Evolutionary conservation across 2,329 filamentous ascomycete species (phyloP), one percentile per base, ranked within the genome.

Genomic region (Hypoxylon sp.): DNA sequence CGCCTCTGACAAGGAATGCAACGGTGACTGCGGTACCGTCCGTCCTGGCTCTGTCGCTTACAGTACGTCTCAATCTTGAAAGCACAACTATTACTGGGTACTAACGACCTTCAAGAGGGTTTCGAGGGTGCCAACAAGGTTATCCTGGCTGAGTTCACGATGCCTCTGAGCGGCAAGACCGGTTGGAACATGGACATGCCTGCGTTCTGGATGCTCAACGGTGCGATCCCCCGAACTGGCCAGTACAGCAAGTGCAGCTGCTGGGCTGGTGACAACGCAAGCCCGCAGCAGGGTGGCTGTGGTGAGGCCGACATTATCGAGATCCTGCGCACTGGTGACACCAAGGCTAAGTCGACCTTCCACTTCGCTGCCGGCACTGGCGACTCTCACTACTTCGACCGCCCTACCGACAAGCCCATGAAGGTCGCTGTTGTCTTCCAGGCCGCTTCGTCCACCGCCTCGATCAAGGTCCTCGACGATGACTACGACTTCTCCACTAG

Each of bases 291-390:
- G 44, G 75, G 75, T 59, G 88, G 88, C 39, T 94, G 92, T 77
- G 92, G 91, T 74, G 92, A 95, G 81, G 87, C 92, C 69, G 92
- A 95, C 75, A 84, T 94, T 59, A 90, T 91, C 74, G 92, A 94
- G 81, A 85, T 92, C 24, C 87, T 94, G 44, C 84, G 86, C 67
- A 78, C 84, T 0, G 92, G 91, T 29, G 88, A 91, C 77, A 84
- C 82, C 47, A 88, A 88, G 75, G 87, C 88, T 80, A 94, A 92
- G 81, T 90, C 88, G 42, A 92, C 91, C 14, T 84, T 94, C 74
- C 92, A 94, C 80, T 81, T 85, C 69, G 86, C 88, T 71, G 82
- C 86, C 54, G 83, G 87, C 29, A 90, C 87, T 35, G 91, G 91
- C 58, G 88, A 89, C 77, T 89, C 87, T 31, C 88, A 94, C 79